These are phyloP conservation scores for Globisporangium heterothallicum DNA, from an alignment of 352 stramenopile species.

Conservation along the genomic window DNA sequence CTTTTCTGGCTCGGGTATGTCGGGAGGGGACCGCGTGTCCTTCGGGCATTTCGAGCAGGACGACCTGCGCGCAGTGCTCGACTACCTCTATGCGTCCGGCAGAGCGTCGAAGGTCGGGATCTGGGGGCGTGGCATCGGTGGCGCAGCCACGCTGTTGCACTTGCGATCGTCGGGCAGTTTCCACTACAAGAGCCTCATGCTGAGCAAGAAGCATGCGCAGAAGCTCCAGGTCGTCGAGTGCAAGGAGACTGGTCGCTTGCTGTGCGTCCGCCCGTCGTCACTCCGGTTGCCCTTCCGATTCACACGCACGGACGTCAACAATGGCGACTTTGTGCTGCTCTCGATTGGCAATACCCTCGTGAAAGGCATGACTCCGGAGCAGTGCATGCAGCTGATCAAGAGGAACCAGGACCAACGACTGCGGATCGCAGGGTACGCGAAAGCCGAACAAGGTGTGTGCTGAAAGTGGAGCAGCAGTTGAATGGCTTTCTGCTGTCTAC, in stretches of 20 bases:
- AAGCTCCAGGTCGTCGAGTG: slow-evolving; percentile 49
- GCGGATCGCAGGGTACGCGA: slow-evolving; percentile 24
- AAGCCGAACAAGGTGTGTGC: slow-evolving; percentile 7
- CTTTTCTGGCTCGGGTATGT: slow-evolving; percentile 62
- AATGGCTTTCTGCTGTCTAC: too few relatives aligned
- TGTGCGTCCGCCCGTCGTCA: slow-evolving; percentile 41
- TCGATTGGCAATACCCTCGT: slow-evolving; percentile 45
- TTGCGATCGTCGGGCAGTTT: slow-evolving; percentile 34
- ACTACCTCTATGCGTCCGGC: slow-evolving; percentile 65
- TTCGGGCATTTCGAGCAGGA: slow-evolving; percentile 71
- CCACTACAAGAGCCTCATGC: slow-evolving; percentile 41
- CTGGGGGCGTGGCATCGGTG: slow-evolving; percentile 67
- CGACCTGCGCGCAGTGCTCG: slow-evolving; percentile 48
- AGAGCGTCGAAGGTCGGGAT: slow-evolving; percentile 44
- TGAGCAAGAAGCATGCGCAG: slow-evolving; percentile 28
- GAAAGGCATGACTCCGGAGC: slow-evolving; percentile 26
- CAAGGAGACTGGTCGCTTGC: slow-evolving; percentile 24
- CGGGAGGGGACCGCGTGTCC: slow-evolving; percentile 54
- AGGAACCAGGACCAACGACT: slow-evolving; percentile 12
- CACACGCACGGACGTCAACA: slow-evolving; percentile 42
- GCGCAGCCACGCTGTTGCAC: slow-evolving; percentile 45
- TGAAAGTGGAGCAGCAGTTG: too few relatives aligned
- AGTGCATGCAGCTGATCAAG: slow-evolving; percentile 36
- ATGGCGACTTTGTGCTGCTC: slow-evolving; percentile 69
- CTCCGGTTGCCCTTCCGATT: slow-evolving; percentile 46